phyloP scores from a whole-genome alignment of 2,329 filamentous ascomycete genomes.

The Sclerotinia spermophila region DNA sequence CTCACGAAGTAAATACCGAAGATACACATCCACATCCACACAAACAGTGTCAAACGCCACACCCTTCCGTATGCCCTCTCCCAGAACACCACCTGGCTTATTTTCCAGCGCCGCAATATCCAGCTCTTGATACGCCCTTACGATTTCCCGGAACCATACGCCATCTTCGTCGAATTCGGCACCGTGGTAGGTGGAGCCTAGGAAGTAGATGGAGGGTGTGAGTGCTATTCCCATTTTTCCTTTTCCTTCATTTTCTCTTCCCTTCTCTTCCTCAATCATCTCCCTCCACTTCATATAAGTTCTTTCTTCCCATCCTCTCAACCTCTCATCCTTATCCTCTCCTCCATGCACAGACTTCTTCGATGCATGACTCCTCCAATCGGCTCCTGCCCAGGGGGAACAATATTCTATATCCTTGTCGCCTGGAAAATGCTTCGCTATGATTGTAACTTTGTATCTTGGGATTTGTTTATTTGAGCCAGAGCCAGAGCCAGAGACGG shows the following conservation, averaged over 20 bases:
- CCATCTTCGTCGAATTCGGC: neutral
- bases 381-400: neutral
- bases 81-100: neutral
- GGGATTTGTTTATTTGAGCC: neutral
- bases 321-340: neutral
- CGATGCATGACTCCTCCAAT: neutral
- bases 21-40: neutral
- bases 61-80: neutral
- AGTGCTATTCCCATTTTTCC: neutral
- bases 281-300: neutral
- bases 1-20: neutral
- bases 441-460: neutral
- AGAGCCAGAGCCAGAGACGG: neutral
- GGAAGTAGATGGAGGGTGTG: neutral
- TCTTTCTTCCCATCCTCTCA: neutral
- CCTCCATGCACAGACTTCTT: too few relatives aligned
- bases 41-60: neutral
- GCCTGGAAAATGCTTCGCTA: neutral
- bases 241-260: neutral
- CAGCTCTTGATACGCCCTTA: neutral
- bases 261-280: neutral
- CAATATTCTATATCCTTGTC: neutral
- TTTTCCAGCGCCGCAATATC: neutral
- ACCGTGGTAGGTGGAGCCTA: neutral
- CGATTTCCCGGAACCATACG: neutral